Evolutionary conservation across 352 stramenopile genomes (phyloP).

Genomic region (Globisporangium rhizosaccharum): DNA sequence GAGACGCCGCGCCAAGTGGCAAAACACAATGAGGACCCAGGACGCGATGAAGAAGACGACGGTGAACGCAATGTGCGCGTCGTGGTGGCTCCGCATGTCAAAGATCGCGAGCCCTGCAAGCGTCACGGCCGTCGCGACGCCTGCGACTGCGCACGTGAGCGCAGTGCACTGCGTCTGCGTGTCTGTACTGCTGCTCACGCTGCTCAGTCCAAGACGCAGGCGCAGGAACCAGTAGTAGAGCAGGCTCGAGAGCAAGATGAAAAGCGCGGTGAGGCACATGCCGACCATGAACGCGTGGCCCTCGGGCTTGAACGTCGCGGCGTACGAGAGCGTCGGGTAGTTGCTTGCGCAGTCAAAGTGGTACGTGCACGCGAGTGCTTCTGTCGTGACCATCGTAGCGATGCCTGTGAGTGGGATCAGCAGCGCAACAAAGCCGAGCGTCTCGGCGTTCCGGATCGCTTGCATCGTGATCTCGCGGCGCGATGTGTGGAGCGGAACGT

Average conservation of each 20-base stretch:
- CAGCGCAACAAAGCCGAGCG: constrained; percentile 59
- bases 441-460: constrained; percentile 30
- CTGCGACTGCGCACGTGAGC: constrained; percentile 22
- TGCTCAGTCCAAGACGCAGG: constrained; percentile 27
- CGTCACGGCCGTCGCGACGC: constrained; percentile 30
- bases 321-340: constrained; percentile 83
- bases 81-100: constrained; percentile 72
- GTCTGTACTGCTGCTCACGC: neutral
- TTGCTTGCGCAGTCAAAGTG: constrained; percentile 72
- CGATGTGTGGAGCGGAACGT: neutral
- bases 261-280: constrained; percentile 75
- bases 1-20: constrained; percentile 39
- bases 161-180: constrained; percentile 3
- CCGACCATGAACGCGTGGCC: constrained; percentile 61
- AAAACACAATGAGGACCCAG: constrained; percentile 59
- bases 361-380: constrained; percentile 54
- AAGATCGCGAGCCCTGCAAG: constrained; percentile 64
- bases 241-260: constrained; percentile 48
- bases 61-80: constrained; percentile 67
- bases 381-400: constrained; percentile 66
- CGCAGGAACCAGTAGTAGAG: constrained; percentile 73
- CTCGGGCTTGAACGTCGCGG: constrained; percentile 70
- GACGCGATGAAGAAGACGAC: constrained; percentile 71
- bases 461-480: constrained; percentile 10
- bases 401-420: constrained; percentile 70